Base-by-base conservation (phyloP, 2,329 filamentous ascomycete species). In the Dothistroma pini region DNA sequence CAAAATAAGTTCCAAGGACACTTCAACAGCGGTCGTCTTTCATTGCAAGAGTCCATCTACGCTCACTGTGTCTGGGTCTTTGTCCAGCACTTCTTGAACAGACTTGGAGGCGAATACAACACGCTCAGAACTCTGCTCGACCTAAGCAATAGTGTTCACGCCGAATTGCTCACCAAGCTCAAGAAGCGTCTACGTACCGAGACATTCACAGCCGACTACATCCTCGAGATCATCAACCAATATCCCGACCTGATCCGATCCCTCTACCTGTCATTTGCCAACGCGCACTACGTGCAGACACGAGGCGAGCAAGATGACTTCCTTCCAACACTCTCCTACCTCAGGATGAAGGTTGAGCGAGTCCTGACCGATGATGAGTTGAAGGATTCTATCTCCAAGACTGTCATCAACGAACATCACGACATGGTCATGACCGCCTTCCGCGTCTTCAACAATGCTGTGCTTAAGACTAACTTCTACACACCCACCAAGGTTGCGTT, bases 381-480 rank as follows among this genome's bases (percentile, higher is more conserved):
- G 44, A 88, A 90, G 76, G 86, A 89, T 55, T 81, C 88, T 67
- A 95, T 96, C 72, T 84, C 88, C 63, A 88, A 86, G 73, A 89
- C 88, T n/a, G 88, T 91, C 19, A 84, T 83, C 62, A 97, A 96
- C 72, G 93, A 99, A 79, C 93, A 99, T 77, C 92, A 99, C 73
- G 89, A 93, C 74, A 96, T 97, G 88, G 95, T 99, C 69, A 96
- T 99, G 91, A 91, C 87, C 48, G 91, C 93, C 16, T 97, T 99
- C 85, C 87, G 91, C 58, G 88, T 95, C 64, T 99, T 99, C 86
- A 99, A 99, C 81, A 87, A 86, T 60, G 86, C 90, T 52, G 88
- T 97, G 51, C 83, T 97, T 68, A 99, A 97, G 85, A 99, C 95
- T 69, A 99, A 99, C 81, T 89, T 89, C 77, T 97, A 96, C 82